phyloP scores from a whole-genome alignment of 352 stramenopile genomes.

The Phytophthora fragariae region DNA sequence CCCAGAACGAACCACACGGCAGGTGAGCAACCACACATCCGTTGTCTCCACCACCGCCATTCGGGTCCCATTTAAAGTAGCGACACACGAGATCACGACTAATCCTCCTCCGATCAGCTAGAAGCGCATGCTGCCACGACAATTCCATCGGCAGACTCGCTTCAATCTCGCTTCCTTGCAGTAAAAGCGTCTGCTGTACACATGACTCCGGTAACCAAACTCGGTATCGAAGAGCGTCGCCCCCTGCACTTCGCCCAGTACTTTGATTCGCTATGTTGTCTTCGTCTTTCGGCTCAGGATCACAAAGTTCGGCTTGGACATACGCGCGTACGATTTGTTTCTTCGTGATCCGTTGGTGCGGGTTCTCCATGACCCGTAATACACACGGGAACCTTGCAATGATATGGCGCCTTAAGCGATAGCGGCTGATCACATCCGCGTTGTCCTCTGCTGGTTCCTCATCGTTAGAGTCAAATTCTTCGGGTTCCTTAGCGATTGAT shows the following conservation, averaged over 20 bases:
- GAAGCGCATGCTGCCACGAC: conserved; percentile 47
- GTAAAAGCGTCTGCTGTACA: conserved; percentile 53
- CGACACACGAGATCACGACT: conserved; percentile 38
- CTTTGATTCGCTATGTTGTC: neutral
- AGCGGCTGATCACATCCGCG: conserved; percentile 4
- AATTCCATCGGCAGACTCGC: conserved; percentile 43
- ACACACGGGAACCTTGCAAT: conserved; percentile 54
- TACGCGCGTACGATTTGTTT: conserved; percentile 53
- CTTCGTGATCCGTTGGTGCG: conserved; percentile 51
- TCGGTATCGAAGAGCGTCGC: conserved; percentile 42
- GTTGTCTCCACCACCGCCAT: conserved; percentile 11
- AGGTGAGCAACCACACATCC: conserved; percentile 45
- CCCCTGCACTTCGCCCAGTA: neutral
- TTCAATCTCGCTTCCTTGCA: conserved; percentile 65
- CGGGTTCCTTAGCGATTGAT: neutral
- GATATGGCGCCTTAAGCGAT: conserved; percentile 35
- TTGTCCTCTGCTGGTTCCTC: neutral
- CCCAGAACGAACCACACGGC: conserved; percentile 39
- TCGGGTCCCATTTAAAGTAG: conserved; percentile 51
- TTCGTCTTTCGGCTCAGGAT: conserved; percentile 7
- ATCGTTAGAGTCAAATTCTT: conserved; percentile 6
- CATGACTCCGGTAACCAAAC: conserved; percentile 62
- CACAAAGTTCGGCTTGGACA: conserved; percentile 63
- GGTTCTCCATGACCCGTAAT: conserved; percentile 45
- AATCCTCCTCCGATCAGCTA: conserved; percentile 17